These are phyloP conservation scores for Mycena chlorophos DNA, from an alignment of 768 basidiomycete species.

Conservation along the genomic window DNA sequence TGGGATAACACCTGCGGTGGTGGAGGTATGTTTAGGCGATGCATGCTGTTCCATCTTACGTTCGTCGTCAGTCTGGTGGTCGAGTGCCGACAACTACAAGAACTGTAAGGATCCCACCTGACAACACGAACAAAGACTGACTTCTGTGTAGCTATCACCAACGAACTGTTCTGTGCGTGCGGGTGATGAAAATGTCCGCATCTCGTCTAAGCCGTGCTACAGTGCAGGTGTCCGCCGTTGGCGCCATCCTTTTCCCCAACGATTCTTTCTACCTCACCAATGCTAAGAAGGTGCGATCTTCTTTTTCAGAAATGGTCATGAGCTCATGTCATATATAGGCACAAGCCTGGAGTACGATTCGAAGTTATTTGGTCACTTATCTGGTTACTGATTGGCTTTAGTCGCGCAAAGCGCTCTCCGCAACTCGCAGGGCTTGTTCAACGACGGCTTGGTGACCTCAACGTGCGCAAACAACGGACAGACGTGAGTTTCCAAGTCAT, in stretches of 20 bases:
- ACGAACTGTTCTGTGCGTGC: slow-evolving; percentile 45
- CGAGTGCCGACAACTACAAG: slow-evolving; percentile 54
- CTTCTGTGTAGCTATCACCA: slow-evolving; percentile 46
- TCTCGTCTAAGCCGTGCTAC: background rate
- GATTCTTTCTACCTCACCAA: slow-evolving; percentile 44
- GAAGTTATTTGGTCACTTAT: background rate
- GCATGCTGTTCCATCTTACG: background rate
- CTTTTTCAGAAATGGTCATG: background rate
- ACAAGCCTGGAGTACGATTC: slow-evolving; percentile 39
- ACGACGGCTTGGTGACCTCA: slow-evolving; percentile 41
- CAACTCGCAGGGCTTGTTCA: slow-evolving; percentile 45
- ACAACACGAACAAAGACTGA: background rate
- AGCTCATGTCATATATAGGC: slow-evolving; percentile 15
- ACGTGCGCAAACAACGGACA: slow-evolving; percentile 47
- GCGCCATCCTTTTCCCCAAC: slow-evolving; percentile 41
- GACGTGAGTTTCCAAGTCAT: too few relatives aligned
- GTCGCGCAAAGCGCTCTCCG: slow-evolving; percentile 48
- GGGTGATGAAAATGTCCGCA: too few relatives aligned
- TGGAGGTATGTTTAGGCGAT: slow-evolving; percentile 38
- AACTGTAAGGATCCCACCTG: slow-evolving; percentile 28
- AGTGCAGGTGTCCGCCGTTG: slow-evolving; percentile 48
- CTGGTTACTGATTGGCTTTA: slow-evolving; percentile 18
- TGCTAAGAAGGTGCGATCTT: slow-evolving; percentile 39
- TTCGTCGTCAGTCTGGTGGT: slow-evolving; percentile 55
- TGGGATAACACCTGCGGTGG: slow-evolving; percentile 55